Evolutionary conservation across 176 grass and related monocot genomes (phyloP), one percentile per base, ranked within the genome.

Genomic region (Ananas comosus): DNA sequence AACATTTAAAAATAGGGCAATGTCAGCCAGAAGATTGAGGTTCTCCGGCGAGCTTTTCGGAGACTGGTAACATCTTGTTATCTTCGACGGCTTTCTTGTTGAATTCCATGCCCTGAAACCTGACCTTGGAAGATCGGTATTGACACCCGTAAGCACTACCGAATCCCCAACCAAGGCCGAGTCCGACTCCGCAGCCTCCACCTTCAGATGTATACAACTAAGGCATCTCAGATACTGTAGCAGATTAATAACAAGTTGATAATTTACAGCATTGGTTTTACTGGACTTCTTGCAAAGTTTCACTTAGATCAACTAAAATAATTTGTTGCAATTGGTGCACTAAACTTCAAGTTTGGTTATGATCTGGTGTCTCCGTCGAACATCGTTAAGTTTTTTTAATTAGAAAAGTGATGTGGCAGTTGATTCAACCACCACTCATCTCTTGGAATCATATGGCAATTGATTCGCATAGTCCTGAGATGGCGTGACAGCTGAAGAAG

Each of bases 81-180:
- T 88, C 78, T 61, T 50, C 75, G 59, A 79, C 56, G 50, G 48
- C 18, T 74, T 83, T 87, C 64, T 91, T 91, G 28, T 70, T 83
- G 72, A 88, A 93, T 82, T 94, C 87, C 78, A 88, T 80, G 51
- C 87, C 95, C 63, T 94, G 85, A 83, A 94, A 94, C 70, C 77
- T 75, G 69, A 99, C 87, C 74, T 84, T 90, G 21, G 95, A 99
- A 83, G 80, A 86, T 79, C 82, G 68, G 72, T 94, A 94, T 65
- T 88, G 87, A 70, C 95, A 99, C 63, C 90, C 95, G 82, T 80
- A 88, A 82, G 82, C 95, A 63, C 72, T 93, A 58, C 90, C 85
- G 4, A 99, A 99, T 79, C 95, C 95, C 90, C 90, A 99, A 67
- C 95, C 90, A 53, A 99, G 67, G 9, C 90, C 95, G 71, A 94